phyloP scores from a whole-genome alignment of 2,329 filamentous ascomycete genomes.

The Sporothrix brunneoviolacea region DNA sequence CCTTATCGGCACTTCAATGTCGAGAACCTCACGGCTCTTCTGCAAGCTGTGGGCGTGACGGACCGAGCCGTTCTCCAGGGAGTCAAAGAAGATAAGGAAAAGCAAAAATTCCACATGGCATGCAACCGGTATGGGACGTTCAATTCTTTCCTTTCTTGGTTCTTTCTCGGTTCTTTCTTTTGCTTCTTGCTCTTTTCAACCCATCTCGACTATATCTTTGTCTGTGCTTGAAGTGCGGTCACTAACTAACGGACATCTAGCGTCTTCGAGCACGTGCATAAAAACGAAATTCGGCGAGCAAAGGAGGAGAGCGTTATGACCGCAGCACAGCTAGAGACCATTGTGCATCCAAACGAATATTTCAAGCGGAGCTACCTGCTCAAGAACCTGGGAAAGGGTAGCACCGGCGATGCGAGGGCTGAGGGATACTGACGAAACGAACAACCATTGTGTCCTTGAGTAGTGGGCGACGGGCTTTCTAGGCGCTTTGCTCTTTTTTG shows the following conservation, averaged over 20 bases:
- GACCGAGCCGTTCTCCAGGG: conserved; percentile 72
- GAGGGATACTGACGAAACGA: conserved; percentile 33
- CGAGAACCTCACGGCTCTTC: conserved; percentile 73
- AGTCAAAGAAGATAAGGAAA: conserved; percentile 83
- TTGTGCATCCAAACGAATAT: conserved; percentile 95
- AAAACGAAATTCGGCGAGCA: conserved; percentile 66
- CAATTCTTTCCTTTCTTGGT: background rate
- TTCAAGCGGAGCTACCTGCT: conserved; percentile 91
- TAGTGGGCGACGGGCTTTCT: background rate
- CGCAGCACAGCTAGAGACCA: conserved; percentile 78
- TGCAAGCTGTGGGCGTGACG: conserved; percentile 71
- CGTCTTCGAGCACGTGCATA: conserved; percentile 86
- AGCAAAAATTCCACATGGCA: conserved; percentile 85
- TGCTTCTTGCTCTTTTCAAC: background rate
- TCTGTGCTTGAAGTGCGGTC: background rate
- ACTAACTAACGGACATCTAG: conserved; percentile 29
- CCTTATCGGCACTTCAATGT: conserved; percentile 87
- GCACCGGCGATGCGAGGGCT: conserved; percentile 49
- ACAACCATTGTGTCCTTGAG: background rate
- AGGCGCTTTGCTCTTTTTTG: too few relatives aligned
- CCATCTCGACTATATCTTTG: background rate
- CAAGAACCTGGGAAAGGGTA: conserved; percentile 63
- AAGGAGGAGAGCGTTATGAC: conserved; percentile 68
- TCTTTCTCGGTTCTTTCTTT: background rate
- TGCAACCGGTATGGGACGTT: conserved; percentile 66